Percentiles rank a stretch among this genome's conserved stretches.
These are phyloP conservation scores for Ichthyophonus hoferi DNA, from an alignment of 208 protist species.

Conservation along the genomic window DNA sequence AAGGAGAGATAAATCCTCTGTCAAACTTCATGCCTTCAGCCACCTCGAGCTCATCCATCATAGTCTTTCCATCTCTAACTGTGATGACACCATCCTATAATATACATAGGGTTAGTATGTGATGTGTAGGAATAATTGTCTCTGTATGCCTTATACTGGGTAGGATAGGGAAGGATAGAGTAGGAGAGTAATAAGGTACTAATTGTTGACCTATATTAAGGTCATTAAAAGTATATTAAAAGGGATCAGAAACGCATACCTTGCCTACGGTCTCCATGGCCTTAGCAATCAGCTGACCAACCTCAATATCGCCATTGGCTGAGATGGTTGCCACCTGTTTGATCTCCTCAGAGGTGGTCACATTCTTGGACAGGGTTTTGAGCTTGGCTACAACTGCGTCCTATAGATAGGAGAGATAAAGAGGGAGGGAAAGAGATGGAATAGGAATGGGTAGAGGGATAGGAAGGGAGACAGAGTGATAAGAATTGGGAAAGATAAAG, in stretches of 20 bases:
- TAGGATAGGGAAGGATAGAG: no score
- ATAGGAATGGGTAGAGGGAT: no score
- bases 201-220: no score
- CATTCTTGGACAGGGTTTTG: slow-evolving; percentile 76
- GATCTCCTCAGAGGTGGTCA: slow-evolving; percentile 91
- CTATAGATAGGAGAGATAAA: background rate
- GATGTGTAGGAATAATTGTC: no score
- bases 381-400: slow-evolving; percentile 66
- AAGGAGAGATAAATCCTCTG: slow-evolving; percentile 93
- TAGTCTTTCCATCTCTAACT: slow-evolving; percentile 94
- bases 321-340: slow-evolving; percentile 95
- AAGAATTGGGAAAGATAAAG: no score
- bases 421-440: background rate
- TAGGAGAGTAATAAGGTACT: no score
- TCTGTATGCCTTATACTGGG: no score
- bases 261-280: slow-evolving; percentile 98
- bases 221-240: background rate
- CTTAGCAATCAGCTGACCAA: slow-evolving; percentile 92
- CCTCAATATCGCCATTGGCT: slow-evolving; percentile 94
- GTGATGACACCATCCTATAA: slow-evolving; percentile 94
- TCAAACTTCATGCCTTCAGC: slow-evolving; percentile 96
- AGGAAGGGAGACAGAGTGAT: no score
- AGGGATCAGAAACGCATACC: slow-evolving; percentile 20
- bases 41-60: slow-evolving; percentile 92
- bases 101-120: no score